phyloP scores from a whole-genome alignment of 495 filamentous ascomycete genomes.

The Talaromyces nanjingensis region DNA sequence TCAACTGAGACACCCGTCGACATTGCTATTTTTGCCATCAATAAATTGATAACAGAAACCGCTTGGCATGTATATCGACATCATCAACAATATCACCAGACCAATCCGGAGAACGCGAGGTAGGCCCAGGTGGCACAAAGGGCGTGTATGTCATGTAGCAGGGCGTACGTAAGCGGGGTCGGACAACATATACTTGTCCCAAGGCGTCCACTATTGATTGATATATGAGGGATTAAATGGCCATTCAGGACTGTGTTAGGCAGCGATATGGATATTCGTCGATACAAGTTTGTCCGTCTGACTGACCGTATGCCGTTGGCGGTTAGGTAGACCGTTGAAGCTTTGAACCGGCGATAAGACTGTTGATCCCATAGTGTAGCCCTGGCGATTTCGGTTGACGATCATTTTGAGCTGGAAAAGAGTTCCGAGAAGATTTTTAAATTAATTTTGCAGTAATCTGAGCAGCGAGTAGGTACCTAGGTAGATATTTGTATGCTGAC shows the following conservation, averaged over 20 bases:
- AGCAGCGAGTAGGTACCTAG: not conserved
- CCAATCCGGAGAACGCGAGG: not conserved
- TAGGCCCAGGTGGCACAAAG: not conserved
- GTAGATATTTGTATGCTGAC: not conserved
- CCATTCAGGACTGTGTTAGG: not conserved
- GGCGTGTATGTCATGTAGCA: not conserved
- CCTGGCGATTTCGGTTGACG: not conserved
- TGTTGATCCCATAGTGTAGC: not conserved
- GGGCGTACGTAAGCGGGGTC: not conserved
- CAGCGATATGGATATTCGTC: not conserved
- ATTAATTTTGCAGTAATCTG: not conserved
- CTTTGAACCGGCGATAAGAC: not conserved
- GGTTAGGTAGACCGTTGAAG: not conserved
- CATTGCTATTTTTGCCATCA: constrained; percentile 13
- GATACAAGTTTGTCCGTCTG: not conserved
- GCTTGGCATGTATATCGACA: not conserved
- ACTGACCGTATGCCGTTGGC: not conserved
- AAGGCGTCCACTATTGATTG: not conserved
- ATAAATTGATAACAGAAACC: not conserved
- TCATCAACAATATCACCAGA: not conserved
- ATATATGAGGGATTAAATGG: not conserved
- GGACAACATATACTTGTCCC: not conserved
- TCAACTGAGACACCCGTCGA: not conserved
- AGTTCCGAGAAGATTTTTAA: not conserved
- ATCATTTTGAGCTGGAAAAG: not conserved